Evolutionary conservation across 176 grass and related monocot genomes (phyloP).

Genomic region (Triticum turgidum): DNA sequence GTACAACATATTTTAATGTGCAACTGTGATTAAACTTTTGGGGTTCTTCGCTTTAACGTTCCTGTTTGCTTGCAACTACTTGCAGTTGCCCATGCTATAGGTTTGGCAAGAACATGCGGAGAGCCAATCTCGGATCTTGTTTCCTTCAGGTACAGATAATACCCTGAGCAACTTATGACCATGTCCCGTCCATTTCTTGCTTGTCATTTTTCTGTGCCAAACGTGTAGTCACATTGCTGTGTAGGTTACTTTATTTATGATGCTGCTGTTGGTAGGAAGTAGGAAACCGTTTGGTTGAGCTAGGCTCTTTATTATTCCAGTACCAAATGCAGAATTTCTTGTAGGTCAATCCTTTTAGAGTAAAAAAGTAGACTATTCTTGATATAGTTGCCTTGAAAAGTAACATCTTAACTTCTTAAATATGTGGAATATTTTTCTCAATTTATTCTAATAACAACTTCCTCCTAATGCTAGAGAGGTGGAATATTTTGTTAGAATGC

Average conservation of each 20-base stretch:
- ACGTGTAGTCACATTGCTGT: neutral
- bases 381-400: neutral
- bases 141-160: conserved; percentile 82
- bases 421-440: neutral
- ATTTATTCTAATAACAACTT: neutral
- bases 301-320: neutral
- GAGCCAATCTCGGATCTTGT: conserved; percentile 89
- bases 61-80: conserved; percentile 29
- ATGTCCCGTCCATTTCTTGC: conserved; percentile 15
- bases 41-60: conserved; percentile 2
- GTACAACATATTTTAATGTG: conserved; percentile 10
- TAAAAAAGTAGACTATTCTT: neutral
- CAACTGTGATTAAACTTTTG: conserved; percentile 29
- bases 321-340: neutral
- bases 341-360: neutral
- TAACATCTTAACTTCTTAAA: neutral
- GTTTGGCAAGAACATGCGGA: conserved; percentile 89
- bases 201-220: conserved; percentile 4
- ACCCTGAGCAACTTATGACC: neutral
- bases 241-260: neutral
- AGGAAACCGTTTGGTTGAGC: neutral
- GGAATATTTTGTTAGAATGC: neutral
- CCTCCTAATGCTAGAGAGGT: neutral
- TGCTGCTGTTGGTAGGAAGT: neutral
- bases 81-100: conserved; percentile 94